Percentiles rank a stretch among this genome's conserved stretches.
These are phyloP conservation scores for Pulicaria dysenterica DNA, from an alignment of 129 eudicot species.

Conservation along the genomic window DNA sequence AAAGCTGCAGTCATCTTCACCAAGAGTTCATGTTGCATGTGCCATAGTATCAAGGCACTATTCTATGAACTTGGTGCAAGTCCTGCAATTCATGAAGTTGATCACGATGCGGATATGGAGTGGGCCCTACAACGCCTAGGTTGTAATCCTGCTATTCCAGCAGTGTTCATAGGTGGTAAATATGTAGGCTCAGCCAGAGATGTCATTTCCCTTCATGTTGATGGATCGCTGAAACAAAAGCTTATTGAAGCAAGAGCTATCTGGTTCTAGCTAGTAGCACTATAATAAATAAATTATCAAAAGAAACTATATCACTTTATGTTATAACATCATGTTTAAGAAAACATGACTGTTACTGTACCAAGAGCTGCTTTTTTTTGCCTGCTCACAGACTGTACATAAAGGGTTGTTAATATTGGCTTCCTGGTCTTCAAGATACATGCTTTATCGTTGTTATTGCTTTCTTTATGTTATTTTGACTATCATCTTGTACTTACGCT, in stretches of 20 bases:
- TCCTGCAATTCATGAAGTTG: constrained; percentile 89
- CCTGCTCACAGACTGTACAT: constrained; percentile 46
- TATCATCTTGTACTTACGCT: constrained; percentile 10
- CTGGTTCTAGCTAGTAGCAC: constrained; percentile 64
- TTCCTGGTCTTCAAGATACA: constrained; percentile 25
- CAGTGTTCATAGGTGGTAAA: constrained; percentile 89
- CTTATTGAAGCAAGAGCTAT: constrained; percentile 79
- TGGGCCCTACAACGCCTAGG: constrained; percentile 68
- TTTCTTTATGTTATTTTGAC: constrained; percentile 4
- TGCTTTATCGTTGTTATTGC: constrained; percentile 24
- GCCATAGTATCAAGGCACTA: constrained; percentile 82
- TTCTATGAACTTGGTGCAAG: constrained; percentile 91
- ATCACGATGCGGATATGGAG: constrained; percentile 77
- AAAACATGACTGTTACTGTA: constrained; percentile 42
- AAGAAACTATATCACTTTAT: constrained; percentile 3
- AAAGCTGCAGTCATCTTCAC: constrained; percentile 94
- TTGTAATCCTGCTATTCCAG: constrained; percentile 78
- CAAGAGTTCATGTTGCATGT: constrained; percentile 95
- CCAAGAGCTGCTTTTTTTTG: constrained; percentile 43
- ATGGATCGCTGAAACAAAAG: constrained; percentile 72
- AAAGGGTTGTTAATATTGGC: constrained; percentile 22
- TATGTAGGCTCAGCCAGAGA: constrained; percentile 74
- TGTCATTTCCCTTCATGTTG: constrained; percentile 75
- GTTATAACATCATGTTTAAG: constrained; percentile 38
- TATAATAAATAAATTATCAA: constrained; percentile 13